These are phyloP conservation scores for Oryza meridionalis DNA, from an alignment of 176 grass and related monocot species.

Conservation along the genomic window DNA sequence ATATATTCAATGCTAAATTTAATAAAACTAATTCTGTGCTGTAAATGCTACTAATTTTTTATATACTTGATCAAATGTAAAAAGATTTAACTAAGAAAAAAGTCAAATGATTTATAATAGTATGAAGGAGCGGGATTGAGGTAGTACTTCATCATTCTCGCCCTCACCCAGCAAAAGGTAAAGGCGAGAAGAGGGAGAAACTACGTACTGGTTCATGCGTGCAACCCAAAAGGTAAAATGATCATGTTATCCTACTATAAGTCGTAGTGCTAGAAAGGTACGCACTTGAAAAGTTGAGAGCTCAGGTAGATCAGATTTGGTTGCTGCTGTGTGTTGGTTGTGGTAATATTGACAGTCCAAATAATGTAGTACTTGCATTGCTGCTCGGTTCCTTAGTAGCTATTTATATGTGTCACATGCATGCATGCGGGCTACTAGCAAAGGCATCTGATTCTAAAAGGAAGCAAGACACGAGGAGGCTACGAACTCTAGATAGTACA, in stretches of 20 bases:
- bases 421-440: not conserved
- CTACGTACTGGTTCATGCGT: not conserved
- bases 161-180: no score
- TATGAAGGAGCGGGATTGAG: accelerated
- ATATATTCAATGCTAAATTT: no score
- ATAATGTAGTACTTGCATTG: not conserved
- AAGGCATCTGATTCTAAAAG: slow-evolving; percentile 43
- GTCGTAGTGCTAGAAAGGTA: not conserved
- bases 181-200: no score
- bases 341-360: not conserved
- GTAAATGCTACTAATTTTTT: no score
- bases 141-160: no score
- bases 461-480: slow-evolving; percentile 32
- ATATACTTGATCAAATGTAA: no score
- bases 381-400: not conserved
- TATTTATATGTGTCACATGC: slow-evolving; percentile 22
- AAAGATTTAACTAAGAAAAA: no score
- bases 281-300: not conserved
- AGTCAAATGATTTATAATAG: no score
- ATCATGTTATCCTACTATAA: not conserved
- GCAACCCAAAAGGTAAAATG: not conserved
- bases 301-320: not conserved
- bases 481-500: slow-evolving; percentile 19
- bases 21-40: no score
- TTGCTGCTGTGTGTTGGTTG: not conserved